A percentile compares a stretch with the other conserved stretches of the same genome.
Evolutionary conservation across 495 filamentous ascomycete species (phyloP).

Genomic region (Lepraria neglecta): DNA sequence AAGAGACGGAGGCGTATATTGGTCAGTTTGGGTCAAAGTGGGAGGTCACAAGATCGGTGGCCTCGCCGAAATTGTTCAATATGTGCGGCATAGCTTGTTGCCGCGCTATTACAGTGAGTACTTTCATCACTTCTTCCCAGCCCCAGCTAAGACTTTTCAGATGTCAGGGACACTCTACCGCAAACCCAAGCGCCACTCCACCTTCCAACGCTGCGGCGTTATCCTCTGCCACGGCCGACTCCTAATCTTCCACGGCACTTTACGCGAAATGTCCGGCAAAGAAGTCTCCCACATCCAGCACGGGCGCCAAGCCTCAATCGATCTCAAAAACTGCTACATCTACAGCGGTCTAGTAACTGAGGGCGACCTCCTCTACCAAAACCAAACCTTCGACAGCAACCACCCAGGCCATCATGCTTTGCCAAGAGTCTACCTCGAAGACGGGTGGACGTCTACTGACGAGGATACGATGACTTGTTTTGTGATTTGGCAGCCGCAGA

Average conservation of each 20-base stretch:
- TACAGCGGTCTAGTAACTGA: constrained; percentile 65
- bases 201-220: constrained; percentile 57
- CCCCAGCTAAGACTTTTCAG: constrained; percentile 27
- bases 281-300: constrained; percentile 58
- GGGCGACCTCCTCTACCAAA: constrained; percentile 60
- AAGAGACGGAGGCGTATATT: constrained; percentile 60
- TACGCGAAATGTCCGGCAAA: constrained; percentile 52
- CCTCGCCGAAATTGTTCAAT: constrained; percentile 62
- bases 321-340: constrained; percentile 64
- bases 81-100: constrained; percentile 62
- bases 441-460: constrained; percentile 61
- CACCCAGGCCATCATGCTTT: constrained; percentile 58
- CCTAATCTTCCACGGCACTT: constrained; percentile 56
- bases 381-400: constrained; percentile 64
- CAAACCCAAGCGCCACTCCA: constrained; percentile 58
- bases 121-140: neutral
- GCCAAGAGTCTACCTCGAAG: constrained; percentile 58
- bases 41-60: constrained; percentile 62
- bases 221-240: constrained; percentile 59
- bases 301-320: constrained; percentile 51
- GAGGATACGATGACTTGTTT: constrained; percentile 68
- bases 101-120: constrained; percentile 53
- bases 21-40: constrained; percentile 67
- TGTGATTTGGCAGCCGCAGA: constrained; percentile 63
- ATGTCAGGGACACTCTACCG: constrained; percentile 61